A percentile compares a stretch with the other conserved stretches of the same genome.
These are phyloP conservation scores for Pythium utonaiense DNA, from an alignment of 352 stramenopile species.

Conservation along the genomic window DNA sequence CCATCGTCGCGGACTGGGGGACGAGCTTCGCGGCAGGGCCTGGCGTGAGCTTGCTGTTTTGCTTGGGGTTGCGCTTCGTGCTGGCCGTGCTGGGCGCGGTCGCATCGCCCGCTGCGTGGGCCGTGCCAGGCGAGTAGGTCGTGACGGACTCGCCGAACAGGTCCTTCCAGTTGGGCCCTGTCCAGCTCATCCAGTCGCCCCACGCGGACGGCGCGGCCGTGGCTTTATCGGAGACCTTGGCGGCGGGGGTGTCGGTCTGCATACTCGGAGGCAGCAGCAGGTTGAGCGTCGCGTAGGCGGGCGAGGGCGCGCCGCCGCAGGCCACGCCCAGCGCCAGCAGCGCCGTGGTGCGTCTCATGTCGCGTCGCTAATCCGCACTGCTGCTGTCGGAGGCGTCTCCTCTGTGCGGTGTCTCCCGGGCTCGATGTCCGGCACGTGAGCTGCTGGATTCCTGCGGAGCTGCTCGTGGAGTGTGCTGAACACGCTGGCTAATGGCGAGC, in stretches of 20 bases:
- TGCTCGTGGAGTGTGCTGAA: too few species aligned
- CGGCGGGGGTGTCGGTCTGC: not conserved
- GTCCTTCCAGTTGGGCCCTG: not conserved
- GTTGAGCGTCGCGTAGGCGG: too few species aligned
- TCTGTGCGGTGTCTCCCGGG: too few species aligned
- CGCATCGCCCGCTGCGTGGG: not conserved
- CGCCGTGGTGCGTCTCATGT: not conserved
- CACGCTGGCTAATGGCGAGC: too few species aligned
- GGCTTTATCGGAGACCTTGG: not conserved
- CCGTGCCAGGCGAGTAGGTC: constrained; percentile 10
- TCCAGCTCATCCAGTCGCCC: not conserved
- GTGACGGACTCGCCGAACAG: not conserved
- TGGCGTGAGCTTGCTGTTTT: not conserved
- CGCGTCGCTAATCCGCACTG: not conserved
- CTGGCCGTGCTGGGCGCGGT: not conserved
- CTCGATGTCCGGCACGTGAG: too few species aligned
- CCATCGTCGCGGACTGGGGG: not conserved
- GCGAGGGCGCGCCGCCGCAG: not conserved
- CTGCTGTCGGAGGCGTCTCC: too few species aligned
- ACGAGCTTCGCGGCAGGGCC: not conserved
- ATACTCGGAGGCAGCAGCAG: too few species aligned
- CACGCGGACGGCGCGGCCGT: not conserved
- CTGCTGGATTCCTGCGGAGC: too few species aligned
- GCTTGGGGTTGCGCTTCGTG: not conserved
- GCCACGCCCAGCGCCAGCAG: not conserved